Percentiles rank a stretch among this genome's conserved stretches.
These are phyloP conservation scores for Tetragonia tetragonoides DNA, from an alignment of 148 eudicot genomes.

Conservation along the genomic window DNA sequence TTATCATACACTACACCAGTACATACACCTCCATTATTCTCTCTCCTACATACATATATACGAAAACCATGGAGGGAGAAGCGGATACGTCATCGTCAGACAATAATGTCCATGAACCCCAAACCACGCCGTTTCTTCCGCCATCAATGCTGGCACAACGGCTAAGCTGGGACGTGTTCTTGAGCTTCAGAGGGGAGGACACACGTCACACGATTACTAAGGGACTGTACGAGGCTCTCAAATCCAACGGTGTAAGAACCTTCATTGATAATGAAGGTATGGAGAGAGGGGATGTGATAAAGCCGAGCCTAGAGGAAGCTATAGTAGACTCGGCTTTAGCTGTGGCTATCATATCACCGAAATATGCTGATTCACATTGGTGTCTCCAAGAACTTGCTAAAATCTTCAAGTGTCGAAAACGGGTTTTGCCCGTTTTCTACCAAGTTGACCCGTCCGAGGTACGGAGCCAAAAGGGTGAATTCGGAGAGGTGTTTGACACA, in stretches of 20 bases:
- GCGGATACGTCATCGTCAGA: no score
- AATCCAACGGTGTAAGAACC: no score
- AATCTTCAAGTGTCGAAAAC: conserved; percentile 30
- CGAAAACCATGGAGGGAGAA: background rate
- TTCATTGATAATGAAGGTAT: conserved; percentile 41
- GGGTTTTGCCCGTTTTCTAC: conserved; percentile 52
- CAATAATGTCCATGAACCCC: background rate
- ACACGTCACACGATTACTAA: no score
- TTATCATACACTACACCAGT: no score
- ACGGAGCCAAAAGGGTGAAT: conserved; percentile 38
- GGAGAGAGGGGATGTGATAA: conserved; percentile 37
- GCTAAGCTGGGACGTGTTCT: conserved; percentile 41
- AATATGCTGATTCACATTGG: conserved; percentile 45
- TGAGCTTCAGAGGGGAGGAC: conserved; percentile 46
- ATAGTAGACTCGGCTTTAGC: conserved; percentile 48
- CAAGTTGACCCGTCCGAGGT: conserved; percentile 45
- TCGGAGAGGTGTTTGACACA: conserved; percentile 26
- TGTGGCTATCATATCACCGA: conserved; percentile 39
- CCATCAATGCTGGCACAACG: conserved; percentile 30
- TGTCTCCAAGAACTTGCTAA: conserved; percentile 46
- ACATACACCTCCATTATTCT: no score
- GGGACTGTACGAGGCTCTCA: no score
- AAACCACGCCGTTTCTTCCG: conserved; percentile 25
- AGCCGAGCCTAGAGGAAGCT: conserved; percentile 32
- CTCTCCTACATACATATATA: no score